Conservation (phyloP, 805 yeast species). For the Priceomyces fermenticarens region DNA sequence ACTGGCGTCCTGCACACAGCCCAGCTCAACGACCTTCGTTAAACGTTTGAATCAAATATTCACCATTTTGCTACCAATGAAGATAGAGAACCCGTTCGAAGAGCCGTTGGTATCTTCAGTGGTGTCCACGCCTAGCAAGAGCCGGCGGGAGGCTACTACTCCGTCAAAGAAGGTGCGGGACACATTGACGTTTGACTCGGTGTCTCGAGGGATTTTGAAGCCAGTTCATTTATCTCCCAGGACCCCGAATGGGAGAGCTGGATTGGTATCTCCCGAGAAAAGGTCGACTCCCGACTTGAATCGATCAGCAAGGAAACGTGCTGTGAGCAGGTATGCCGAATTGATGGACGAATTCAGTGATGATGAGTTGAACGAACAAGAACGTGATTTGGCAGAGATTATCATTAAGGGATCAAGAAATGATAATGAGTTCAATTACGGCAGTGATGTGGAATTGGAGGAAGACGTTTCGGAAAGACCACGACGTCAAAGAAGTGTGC, state of each 20-base stretch:
- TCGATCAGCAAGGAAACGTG: slow-evolving; percentile 48
- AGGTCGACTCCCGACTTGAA: slow-evolving; percentile 39
- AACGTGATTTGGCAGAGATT: slow-evolving; percentile 43
- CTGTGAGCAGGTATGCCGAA: slow-evolving; percentile 29
- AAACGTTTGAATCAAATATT: too few relatives aligned
- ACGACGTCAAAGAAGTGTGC: neutral
- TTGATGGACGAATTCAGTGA: slow-evolving; percentile 32
- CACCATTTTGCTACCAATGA: too few relatives aligned
- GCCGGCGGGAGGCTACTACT: too few relatives aligned
- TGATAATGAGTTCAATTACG: slow-evolving; percentile 13
- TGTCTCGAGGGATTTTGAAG: neutral
- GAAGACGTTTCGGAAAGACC: slow-evolving; percentile 14
- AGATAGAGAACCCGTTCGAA: too few relatives aligned
- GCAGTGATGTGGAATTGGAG: slow-evolving; percentile 21
- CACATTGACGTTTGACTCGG: too few relatives aligned
- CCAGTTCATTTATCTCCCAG: slow-evolving; percentile 20
- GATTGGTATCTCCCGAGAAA: slow-evolving; percentile 42
- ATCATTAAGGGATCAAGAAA: slow-evolving; percentile 24
- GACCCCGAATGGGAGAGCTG: slow-evolving; percentile 45
- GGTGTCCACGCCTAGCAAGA: too few relatives aligned
- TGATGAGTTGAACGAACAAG: slow-evolving; percentile 34
- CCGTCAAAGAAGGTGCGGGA: too few relatives aligned
- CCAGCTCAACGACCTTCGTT: too few relatives aligned
- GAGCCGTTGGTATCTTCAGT: too few relatives aligned
- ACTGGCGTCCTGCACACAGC: too few relatives aligned